Percentiles rank a stretch among this genome's conserved stretches.
Evolutionary conservation across 2,329 filamentous ascomycete genomes (phyloP).

Genomic region (Hymenotorrendiella dingleyae): DNA sequence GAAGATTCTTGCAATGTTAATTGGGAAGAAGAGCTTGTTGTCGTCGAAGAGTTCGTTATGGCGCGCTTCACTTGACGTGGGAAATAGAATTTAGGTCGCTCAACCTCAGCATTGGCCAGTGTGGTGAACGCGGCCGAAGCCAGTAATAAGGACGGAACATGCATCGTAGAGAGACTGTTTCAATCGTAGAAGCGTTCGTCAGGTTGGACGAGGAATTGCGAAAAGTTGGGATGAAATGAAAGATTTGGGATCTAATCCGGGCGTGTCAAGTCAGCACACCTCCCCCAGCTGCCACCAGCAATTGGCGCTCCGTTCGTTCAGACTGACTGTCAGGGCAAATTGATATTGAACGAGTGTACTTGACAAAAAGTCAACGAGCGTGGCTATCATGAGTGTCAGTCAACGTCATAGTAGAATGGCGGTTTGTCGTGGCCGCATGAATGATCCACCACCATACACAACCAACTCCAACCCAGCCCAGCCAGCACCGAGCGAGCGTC

Average conservation of each 20-base stretch:
- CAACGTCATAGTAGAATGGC: conserved; percentile 4
- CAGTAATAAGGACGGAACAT: conserved; percentile 42
- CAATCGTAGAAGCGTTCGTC: conserved; percentile 15
- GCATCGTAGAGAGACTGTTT: conserved; percentile 39
- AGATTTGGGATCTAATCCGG: conserved; percentile 18
- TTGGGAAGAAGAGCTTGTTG: conserved; percentile 8
- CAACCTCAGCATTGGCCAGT: conserved; percentile 38
- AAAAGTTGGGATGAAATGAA: conserved; percentile 12
- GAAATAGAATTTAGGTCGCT: conserved; percentile 50
- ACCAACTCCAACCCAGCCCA: conserved; percentile 3
- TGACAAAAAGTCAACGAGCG: conserved; percentile 52
- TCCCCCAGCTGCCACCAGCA: not conserved
- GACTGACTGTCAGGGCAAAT: conserved; percentile 45
- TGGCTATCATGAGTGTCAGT: conserved; percentile 27
- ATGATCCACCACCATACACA: conserved; percentile 17
- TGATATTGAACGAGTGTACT: conserved; percentile 51
- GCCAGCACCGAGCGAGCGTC: conserved; percentile 2
- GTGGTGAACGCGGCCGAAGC: conserved; percentile 44
- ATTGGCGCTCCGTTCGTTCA: too few relatives aligned
- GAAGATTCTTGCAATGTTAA: conserved; percentile 5
- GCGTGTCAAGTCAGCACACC: conserved; percentile 11
- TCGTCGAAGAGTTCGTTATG: conserved; percentile 28
- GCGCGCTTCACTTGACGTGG: conserved; percentile 51
- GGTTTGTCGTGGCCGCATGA: conserved; percentile 25
- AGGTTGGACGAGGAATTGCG: conserved; percentile 6